Base-by-base conservation (phyloP, 164 flowering plant genomes). In the Cinnamomum micranthum region DNA sequence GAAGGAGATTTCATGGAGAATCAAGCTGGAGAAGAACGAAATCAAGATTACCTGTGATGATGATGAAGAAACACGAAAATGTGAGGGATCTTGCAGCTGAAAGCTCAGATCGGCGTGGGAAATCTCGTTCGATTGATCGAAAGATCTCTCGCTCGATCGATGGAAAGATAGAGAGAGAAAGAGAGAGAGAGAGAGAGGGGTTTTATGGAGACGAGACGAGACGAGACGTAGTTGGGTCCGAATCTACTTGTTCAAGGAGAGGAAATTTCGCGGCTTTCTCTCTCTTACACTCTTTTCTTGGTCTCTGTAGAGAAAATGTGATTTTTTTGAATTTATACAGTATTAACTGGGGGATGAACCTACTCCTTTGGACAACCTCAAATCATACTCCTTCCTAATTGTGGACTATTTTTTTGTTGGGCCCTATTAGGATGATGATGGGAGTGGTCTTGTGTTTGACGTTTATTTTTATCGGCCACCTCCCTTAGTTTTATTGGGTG, bases 221-320 rank as follows among this genome's bases (percentile, higher is more conserved):
- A 24, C 13, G 20, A 35, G 6, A 6, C 14, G 20, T 13, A 11
- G 35, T 28, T 28, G n/a, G n/a, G 50, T 31, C 6, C 69, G 69
- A 25, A 17, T 20, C 13, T 12, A 23, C 17, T 4, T 2, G 24
- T 20, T 11, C 41, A 65, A 65, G 25, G 33, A 25, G 19, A 24
- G 69, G 47, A 67, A 67, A 25, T 67, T 19, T 35, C 69, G 69
- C 35, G 33, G 28, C 67, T 23, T 27, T 64, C 69, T 14, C 60
- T 14, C 60, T 55, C 60, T 19, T 14, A 15, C 60, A 15, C 60
- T 19, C 60, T 55, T 9, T 6, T 7, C 10, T 41, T 6, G 47
- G 47, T 41, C 47, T 1, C 47, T 41, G 47, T 41, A 35, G 7
- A 41, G 47, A 7, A 41, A 1, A 1, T 41, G 47, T 41, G 47